Conservation (phyloP, 1,284 basidiomycete genomes). For the Cryptococcus maquisensis region DNA sequence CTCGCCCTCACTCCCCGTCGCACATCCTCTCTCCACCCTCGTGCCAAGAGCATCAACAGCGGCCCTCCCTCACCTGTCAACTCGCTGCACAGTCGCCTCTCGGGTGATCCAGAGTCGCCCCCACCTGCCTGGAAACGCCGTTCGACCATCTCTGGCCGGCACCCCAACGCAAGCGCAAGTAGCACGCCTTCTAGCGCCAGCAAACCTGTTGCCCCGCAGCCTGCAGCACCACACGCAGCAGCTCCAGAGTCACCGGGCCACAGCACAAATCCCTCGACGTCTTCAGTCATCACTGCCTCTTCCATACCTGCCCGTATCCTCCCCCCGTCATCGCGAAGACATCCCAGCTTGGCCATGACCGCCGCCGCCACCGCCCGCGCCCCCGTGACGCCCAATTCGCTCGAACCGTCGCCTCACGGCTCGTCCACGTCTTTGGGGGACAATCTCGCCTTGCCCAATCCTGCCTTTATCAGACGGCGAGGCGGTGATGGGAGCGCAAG, state of each 20-base stretch:
- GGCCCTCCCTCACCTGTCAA: slow-evolving; percentile 26
- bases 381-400: slow-evolving; percentile 6
- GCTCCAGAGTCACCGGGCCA: neutral
- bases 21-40: slow-evolving; percentile 4
- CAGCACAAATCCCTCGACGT: neutral
- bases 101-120: slow-evolving; percentile 39
- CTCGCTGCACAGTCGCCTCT: slow-evolving; percentile 32
- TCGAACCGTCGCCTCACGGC: slow-evolving; percentile 25
- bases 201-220: neutral
- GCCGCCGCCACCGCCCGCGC: slow-evolving; percentile 1
- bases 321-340: slow-evolving; percentile 1
- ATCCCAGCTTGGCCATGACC: slow-evolving; percentile 13
- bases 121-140: slow-evolving; percentile 45
- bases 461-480: slow-evolving; percentile 25
- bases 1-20: slow-evolving; percentile 14
- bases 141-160: slow-evolving; percentile 16
- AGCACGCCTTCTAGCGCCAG: neutral
- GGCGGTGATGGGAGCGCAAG: slow-evolving; percentile 5
- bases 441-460: slow-evolving; percentile 28
- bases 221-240: slow-evolving; percentile 4
- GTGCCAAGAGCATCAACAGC: slow-evolving; percentile 1
- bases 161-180: neutral
- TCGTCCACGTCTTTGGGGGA: slow-evolving; percentile 17
- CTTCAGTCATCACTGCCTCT: neutral
- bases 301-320: neutral